These are phyloP conservation scores for Monosporascus ibericus DNA, from an alignment of 2,329 filamentous ascomycete species.

Conservation along the genomic window DNA sequence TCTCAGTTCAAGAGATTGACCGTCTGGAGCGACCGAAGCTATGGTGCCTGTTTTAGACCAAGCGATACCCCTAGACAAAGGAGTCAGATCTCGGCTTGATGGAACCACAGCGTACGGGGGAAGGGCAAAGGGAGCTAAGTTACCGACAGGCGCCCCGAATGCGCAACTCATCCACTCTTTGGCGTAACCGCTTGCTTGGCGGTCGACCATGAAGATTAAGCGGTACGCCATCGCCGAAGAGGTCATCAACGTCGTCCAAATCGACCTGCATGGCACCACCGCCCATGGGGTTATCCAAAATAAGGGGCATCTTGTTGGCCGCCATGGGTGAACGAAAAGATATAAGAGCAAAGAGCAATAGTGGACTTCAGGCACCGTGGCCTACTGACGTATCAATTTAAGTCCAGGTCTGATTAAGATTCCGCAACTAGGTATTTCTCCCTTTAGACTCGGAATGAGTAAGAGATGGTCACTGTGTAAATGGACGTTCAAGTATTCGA, in stretches of 20 bases:
- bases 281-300: slow-evolving; percentile 52
- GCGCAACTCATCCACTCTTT: slow-evolving; percentile 71
- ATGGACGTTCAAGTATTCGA: no score
- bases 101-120: background rate
- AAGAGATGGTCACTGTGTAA: no score
- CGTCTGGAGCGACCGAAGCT: slow-evolving; percentile 70
- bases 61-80: slow-evolving; percentile 58
- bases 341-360: background rate
- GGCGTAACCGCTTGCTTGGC: slow-evolving; percentile 60
- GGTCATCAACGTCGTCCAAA: slow-evolving; percentile 61
- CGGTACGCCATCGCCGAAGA: slow-evolving; percentile 66
- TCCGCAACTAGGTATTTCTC: no score
- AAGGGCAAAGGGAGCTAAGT: slow-evolving; percentile 27
- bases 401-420: no score
- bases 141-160: slow-evolving; percentile 77
- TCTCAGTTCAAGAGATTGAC: slow-evolving; percentile 63
- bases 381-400: no score
- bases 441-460: no score
- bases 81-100: slow-evolving; percentile 10
- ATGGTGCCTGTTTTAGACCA: slow-evolving; percentile 89
- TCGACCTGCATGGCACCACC: slow-evolving; percentile 44
- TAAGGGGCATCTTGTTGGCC: slow-evolving; percentile 39
- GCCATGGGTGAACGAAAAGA: slow-evolving; percentile 21
- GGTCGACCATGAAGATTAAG: slow-evolving; percentile 46
- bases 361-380: background rate